Conservation (phyloP, 2,329 filamentous ascomycete species). For the Ophiostoma quercus region DNA sequence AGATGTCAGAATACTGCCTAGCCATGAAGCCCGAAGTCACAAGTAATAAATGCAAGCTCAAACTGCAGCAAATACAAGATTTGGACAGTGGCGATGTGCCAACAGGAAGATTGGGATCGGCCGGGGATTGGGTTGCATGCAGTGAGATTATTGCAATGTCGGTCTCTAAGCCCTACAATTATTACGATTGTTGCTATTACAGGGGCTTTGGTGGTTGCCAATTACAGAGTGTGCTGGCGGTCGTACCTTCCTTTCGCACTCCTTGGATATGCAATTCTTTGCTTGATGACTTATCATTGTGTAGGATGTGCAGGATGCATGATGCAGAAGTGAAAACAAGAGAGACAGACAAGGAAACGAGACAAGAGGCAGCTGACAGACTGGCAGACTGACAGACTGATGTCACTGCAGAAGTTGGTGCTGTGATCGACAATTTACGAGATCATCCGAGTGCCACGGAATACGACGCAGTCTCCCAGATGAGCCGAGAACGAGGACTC, state of each 20-base stretch:
- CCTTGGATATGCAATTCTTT: background rate
- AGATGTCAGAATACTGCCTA: background rate
- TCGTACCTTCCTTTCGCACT: background rate
- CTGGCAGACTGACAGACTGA: background rate
- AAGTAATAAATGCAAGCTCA: background rate
- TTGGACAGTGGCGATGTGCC: background rate
- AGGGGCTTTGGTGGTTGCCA: background rate
- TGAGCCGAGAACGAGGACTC: background rate
- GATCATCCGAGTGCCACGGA: background rate
- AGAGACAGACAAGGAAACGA: background rate
- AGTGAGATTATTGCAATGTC: background rate
- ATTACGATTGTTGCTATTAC: background rate
- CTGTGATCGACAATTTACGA: background rate
- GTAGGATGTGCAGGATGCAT: slow-evolving; percentile 3
- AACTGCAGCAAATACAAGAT: background rate
- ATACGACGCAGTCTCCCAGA: background rate
- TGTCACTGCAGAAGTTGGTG: background rate
- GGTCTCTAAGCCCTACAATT: background rate
- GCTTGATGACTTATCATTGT: background rate
- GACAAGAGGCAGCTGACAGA: background rate
- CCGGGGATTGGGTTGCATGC: background rate
- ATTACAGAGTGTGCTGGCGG: background rate
- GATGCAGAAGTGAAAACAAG: background rate
- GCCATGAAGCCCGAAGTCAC: background rate
- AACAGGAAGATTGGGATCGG: background rate